These are phyloP conservation scores for Naganishia sp. DNA, from an alignment of 1,284 basidiomycete genomes.

Conservation along the genomic window DNA sequence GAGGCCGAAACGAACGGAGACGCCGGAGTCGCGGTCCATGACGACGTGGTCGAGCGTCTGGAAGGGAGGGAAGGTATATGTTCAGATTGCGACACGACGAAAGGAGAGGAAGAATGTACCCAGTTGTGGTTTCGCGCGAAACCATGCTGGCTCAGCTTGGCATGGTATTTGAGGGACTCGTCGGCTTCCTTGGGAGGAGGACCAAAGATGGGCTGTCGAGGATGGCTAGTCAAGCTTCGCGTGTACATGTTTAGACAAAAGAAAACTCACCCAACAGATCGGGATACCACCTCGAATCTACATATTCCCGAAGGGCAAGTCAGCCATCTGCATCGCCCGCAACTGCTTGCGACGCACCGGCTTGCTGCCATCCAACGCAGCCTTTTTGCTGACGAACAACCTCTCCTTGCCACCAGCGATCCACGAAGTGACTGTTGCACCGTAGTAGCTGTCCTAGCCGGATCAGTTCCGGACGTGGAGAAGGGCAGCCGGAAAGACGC, in stretches of 20 bases:
- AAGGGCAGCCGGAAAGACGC: slow-evolving; percentile 23
- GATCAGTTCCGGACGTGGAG: not conserved
- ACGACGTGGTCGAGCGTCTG: slow-evolving; percentile 62
- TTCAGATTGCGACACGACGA: not conserved
- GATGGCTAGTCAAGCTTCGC: not conserved
- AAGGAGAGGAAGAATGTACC: slow-evolving; percentile 43
- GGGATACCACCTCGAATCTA: slow-evolving; percentile 78
- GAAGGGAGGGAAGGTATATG: not conserved
- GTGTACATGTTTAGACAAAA: not conserved
- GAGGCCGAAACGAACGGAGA: slow-evolving; percentile 71
- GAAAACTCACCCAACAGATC: slow-evolving; percentile 62
- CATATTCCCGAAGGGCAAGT: not conserved
- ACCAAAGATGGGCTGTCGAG: slow-evolving; percentile 70
- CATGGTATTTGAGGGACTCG: slow-evolving; percentile 62
- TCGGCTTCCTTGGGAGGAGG: slow-evolving; percentile 57
- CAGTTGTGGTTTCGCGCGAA: slow-evolving; percentile 75
- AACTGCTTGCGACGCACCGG: slow-evolving; percentile 46
- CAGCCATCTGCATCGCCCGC: not conserved
- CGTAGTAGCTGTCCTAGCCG: slow-evolving; percentile 60
- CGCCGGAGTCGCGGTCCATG: slow-evolving; percentile 68
- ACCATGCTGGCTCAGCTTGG: slow-evolving; percentile 75
- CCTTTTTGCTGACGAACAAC: slow-evolving; percentile 78
- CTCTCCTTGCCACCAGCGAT: slow-evolving; percentile 61
- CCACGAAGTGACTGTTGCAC: slow-evolving; percentile 66
- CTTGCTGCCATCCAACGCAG: slow-evolving; percentile 70